A percentile compares a stretch with the other conserved stretches of the same genome.
phyloP scores from a whole-genome alignment of 495 filamentous ascomycete genomes.

The Annulohypoxylon moriforme region DNA sequence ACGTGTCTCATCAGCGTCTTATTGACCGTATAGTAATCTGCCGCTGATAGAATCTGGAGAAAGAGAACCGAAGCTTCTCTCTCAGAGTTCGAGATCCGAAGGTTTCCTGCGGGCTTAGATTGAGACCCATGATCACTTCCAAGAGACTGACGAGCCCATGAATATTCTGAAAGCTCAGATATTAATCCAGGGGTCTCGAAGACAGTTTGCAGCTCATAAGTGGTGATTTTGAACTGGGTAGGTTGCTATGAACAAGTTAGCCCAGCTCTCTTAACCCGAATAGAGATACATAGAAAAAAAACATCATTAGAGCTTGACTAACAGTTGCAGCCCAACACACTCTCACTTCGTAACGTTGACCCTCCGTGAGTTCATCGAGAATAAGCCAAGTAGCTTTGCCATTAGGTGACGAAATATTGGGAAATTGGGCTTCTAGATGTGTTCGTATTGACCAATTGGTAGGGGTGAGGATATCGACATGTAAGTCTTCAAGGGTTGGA shows the following conservation, averaged over 20 bases:
- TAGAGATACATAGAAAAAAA: background rate
- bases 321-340: slow-evolving; percentile 96
- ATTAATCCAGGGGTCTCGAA: slow-evolving; percentile 71
- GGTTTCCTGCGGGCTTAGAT: slow-evolving; percentile 6
- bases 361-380: slow-evolving; percentile 76
- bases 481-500: slow-evolving; percentile 71
- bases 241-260: slow-evolving; percentile 75
- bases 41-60: slow-evolving; percentile 77
- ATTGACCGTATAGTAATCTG: slow-evolving; percentile 85
- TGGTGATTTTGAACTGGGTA: slow-evolving; percentile 77
- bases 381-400: slow-evolving; percentile 84
- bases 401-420: slow-evolving; percentile 59
- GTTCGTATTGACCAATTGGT: slow-evolving; percentile 65
- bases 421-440: slow-evolving; percentile 73
- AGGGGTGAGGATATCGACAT: slow-evolving; percentile 73
- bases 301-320: slow-evolving; percentile 52
- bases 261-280: slow-evolving; percentile 17
- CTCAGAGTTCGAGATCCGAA: slow-evolving; percentile 23
- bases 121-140: slow-evolving; percentile 11
- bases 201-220: slow-evolving; percentile 67
- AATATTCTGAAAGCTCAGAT: slow-evolving; percentile 71
- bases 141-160: slow-evolving; percentile 60
- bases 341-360: slow-evolving; percentile 88
- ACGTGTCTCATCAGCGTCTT: slow-evolving; percentile 78
- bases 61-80: slow-evolving; percentile 72